Base-by-base conservation (phyloP, 2,329 filamentous ascomycete species). In the Cryphonectria nitschkei region DNA sequence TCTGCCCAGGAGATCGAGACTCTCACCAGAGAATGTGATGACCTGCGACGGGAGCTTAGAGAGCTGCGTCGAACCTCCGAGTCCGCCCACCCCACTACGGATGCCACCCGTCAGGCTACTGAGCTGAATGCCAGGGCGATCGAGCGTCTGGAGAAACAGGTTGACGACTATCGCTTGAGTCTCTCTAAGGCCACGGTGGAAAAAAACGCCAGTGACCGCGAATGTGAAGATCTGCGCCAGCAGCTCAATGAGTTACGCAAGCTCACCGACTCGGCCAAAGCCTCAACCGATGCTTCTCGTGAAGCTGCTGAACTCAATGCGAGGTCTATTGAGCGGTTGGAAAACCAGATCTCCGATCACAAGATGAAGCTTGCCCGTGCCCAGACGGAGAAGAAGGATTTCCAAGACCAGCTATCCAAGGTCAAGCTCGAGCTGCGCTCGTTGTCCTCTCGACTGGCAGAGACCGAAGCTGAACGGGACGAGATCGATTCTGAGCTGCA, bases 401-500 rank as follows among this genome's bases (percentile, higher is more conserved):
- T 93, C 19, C 89, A 92, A 73, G 89, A 91, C 71, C 86, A 91
- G 75, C 81, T 93, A 19, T 82, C 86, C 5, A 87, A 82, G 72
- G 81, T 89, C 66, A 88, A 88, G 69, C 79, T 86, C 8, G 90
- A 93, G 74, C 80, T 93, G 22, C 85, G 88, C 73, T 84, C 87
- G 46, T 80, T 91, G 32, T 86, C 86, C 65, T 81, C 83, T n/a
- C 85, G 86, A 0, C 81, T 89, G 16, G 84, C 86, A 16, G 88
- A 90, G 74, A 80, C 85, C 11, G 86, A 89, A 77, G 87, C 89
- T 1, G 90, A 93, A 75, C 87, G 90, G 14, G 89, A 93, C 75
- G 89, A 92, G 76, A 80, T 93, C 29, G 87, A 90, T 69, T 85
- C 81, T 43, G 88, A 91, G 75, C 81, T 93, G 29, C 84, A 85